phyloP scores from a whole-genome alignment of 2,329 filamentous ascomycete species.

The Sporothrix pallida region DNA sequence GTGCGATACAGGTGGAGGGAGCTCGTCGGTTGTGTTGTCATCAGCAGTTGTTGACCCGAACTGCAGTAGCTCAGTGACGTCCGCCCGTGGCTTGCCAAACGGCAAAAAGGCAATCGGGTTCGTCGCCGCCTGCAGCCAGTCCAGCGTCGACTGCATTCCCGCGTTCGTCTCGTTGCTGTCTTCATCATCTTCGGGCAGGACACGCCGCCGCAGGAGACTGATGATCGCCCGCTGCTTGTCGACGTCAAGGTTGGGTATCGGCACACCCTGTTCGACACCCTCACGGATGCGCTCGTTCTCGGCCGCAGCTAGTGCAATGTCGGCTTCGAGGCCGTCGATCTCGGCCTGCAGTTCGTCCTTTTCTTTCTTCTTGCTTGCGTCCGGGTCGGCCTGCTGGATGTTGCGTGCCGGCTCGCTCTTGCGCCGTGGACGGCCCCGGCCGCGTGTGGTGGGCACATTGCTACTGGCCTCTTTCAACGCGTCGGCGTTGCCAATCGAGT shows the following conservation, averaged over 20 bases:
- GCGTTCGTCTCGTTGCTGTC: conserved; percentile 36
- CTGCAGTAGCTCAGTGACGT: conserved; percentile 40
- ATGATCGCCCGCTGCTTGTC: conserved; percentile 45
- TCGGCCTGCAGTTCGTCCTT: conserved; percentile 62
- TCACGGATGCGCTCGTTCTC: conserved; percentile 62
- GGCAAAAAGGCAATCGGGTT: conserved; percentile 60
- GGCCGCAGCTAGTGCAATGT: conserved; percentile 61
- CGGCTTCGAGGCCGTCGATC: conserved; percentile 61
- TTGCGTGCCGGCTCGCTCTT: conserved; percentile 47
- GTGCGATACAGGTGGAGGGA: conserved; percentile 61
- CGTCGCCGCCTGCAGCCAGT: conserved; percentile 56
- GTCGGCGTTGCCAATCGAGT: background rate
- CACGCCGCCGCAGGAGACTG: conserved; percentile 51
- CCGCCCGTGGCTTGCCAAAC: conserved; percentile 50
- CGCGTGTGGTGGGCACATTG: background rate
- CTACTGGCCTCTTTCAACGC: background rate
- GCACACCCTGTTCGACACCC: background rate
- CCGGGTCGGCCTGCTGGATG: conserved; percentile 50
- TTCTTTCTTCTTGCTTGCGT: conserved; percentile 57
- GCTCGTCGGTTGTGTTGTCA: conserved; percentile 44
- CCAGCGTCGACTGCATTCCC: conserved; percentile 42
- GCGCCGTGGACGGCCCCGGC: conserved; percentile 1
- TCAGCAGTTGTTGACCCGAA: conserved; percentile 31
- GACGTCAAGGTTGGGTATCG: background rate
- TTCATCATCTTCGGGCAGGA: conserved; percentile 47